Percentiles rank a stretch among this genome's conserved stretches.
phyloP scores from a whole-genome alignment of 1,284 basidiomycete species.

The Cerioporus squamosus region DNA sequence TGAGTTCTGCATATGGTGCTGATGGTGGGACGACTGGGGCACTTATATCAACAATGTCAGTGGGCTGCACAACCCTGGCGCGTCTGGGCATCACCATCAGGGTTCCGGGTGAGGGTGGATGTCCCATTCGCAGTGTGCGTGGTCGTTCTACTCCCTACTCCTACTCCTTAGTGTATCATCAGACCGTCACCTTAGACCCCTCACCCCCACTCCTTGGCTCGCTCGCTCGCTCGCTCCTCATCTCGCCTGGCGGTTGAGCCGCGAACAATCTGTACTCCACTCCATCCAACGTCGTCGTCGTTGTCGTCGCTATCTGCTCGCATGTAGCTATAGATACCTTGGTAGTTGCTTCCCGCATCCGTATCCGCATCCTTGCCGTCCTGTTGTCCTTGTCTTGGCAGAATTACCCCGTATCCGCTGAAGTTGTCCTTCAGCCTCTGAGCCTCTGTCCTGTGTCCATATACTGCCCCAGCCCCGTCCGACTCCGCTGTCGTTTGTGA shows the following conservation, averaged over 20 bases:
- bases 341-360: too few species aligned
- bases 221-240: too few species aligned
- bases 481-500: too few species aligned
- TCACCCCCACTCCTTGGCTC: too few species aligned
- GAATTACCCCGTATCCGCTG: too few species aligned
- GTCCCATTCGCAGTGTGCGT: not conserved
- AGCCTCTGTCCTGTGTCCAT: too few species aligned
- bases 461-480: not conserved
- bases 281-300: not conserved
- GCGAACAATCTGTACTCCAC: too few species aligned
- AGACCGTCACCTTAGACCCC: too few species aligned
- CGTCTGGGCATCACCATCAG: not conserved
- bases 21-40: conserved; percentile 34
- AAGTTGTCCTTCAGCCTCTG: not conserved
- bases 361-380: not conserved
- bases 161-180: too few species aligned
- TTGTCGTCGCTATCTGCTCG: not conserved
- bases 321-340: conserved; percentile 2
- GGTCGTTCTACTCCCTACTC: not conserved
- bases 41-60: conserved; percentile 30
- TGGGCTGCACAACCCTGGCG: conserved; percentile 18
- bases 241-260: too few species aligned
- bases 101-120: conserved; percentile 2
- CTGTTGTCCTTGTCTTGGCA: too few species aligned
- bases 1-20: not conserved